phyloP scores from a whole-genome alignment of 352 stramenopile genomes.

The Salisapilia sapeloensis region DNA sequence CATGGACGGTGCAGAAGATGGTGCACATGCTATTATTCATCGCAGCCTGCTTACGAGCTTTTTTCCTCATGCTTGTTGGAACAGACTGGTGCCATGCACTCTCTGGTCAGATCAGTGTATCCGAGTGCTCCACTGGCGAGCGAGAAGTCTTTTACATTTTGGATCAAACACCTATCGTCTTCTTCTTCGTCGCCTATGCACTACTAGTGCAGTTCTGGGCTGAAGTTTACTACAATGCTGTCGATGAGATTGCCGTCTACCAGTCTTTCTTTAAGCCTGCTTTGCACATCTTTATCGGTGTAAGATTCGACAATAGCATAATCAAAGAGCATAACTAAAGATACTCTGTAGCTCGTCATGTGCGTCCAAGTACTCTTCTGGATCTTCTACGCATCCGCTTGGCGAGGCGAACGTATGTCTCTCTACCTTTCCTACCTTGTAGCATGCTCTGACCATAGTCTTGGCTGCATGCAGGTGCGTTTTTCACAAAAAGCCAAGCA shows the following conservation, averaged over 20 bases:
- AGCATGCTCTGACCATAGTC: background rate
- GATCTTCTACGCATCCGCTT: conserved; percentile 62
- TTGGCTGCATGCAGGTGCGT: conserved; percentile 20
- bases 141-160: conserved; percentile 77
- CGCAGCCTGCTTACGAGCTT: conserved; percentile 36
- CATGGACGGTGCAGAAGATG: conserved; percentile 81
- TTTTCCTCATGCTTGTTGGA: conserved; percentile 58
- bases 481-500: conserved; percentile 61
- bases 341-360: conserved; percentile 21
- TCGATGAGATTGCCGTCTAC: conserved; percentile 48
- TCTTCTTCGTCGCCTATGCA: conserved; percentile 69
- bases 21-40: conserved; percentile 73
- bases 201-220: conserved; percentile 79
- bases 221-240: conserved; percentile 80
- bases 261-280: conserved; percentile 49
- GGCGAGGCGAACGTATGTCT: conserved; percentile 45
- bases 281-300: conserved; percentile 39
- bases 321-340: too few relatives aligned
- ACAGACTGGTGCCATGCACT: conserved; percentile 72
- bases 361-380: conserved; percentile 49
- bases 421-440: background rate
- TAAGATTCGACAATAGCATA: too few relatives aligned
- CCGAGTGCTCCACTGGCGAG: conserved; percentile 34
- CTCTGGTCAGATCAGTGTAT: conserved; percentile 35
- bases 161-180: conserved; percentile 66